Conservation (phyloP, 331 rosid genomes). For the Spiraea crenata region DNA sequence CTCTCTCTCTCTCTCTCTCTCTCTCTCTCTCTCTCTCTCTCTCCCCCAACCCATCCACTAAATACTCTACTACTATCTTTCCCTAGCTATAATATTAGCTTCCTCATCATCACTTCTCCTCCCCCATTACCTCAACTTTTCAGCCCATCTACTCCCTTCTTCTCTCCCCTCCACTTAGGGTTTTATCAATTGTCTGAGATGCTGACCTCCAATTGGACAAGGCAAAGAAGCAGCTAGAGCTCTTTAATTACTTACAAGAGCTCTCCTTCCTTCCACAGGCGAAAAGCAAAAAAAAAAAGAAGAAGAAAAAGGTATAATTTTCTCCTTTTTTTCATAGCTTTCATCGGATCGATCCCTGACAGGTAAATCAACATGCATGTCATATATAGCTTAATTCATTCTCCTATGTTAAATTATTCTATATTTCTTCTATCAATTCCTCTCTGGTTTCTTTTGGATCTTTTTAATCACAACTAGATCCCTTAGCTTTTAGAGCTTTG, state of each 20-base stretch:
- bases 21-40: slow-evolving; percentile 61
- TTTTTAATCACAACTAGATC: background rate
- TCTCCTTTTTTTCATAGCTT: background rate
- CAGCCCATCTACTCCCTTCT: slow-evolving; percentile 4
- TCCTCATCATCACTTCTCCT: background rate
- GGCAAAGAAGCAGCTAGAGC: slow-evolving; percentile 17
- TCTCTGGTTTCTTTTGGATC: background rate
- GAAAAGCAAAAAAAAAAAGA: background rate
- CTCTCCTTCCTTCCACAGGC: background rate
- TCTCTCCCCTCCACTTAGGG: slow-evolving; percentile 44
- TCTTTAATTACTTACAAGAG: slow-evolving; percentile 14
- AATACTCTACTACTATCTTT: slow-evolving; percentile 42
- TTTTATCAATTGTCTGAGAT: slow-evolving; percentile 43
- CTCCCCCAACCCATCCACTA: slow-evolving; percentile 51
- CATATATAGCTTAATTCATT: background rate
- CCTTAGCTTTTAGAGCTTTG: background rate
- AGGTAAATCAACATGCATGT: background rate
- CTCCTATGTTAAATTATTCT: background rate
- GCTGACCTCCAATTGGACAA: slow-evolving; percentile 38
- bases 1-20: slow-evolving; percentile 91
- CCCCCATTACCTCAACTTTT: background rate
- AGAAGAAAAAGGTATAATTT: slow-evolving; percentile 2
- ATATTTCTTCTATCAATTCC: background rate
- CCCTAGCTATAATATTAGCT: slow-evolving; percentile 11
- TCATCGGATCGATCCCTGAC: slow-evolving; percentile 16